Base-by-base conservation (phyloP, 2,329 filamentous ascomycete species). In the Truncatella angustata region DNA sequence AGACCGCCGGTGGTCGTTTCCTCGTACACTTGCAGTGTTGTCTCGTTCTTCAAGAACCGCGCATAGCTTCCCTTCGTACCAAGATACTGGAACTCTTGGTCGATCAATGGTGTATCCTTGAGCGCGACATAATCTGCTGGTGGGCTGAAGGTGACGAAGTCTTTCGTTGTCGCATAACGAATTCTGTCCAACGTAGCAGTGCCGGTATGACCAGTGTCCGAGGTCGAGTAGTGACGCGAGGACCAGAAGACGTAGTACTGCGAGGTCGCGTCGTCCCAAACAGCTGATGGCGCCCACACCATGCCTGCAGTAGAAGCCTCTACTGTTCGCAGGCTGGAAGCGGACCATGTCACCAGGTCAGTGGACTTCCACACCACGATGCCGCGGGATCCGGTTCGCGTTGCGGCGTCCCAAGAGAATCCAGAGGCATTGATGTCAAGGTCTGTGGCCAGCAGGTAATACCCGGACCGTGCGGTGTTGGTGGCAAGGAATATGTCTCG, bases 11-110 rank as follows among this genome's bases (percentile, higher is more conserved):
- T 69, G 1, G 70, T 73, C 7, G 67, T 66, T 56, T 80, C 76
- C 36, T 74, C 71, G 53, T 74, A 80, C 3, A 81, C 71, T n/a
- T 72, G 70, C 34, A 72, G 71, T 2, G 68, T 70, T 0, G 73
- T 71, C 59, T 79, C 76, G 57, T 80, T 76, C 61, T 80, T 80
- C 48, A 78, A 59, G 63, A 80, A 80, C 5, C 77, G 72, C 0
- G 69, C 71, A 40, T 73, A 80, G 9, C 64, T 56, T 2, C 64
- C 70, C 4, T 66, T 62, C 5, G 63, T 61, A 34, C 73, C 74
- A 0, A 79, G 63, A 18, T 70, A 64, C 26, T 75, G 68, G 60
- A 80, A 73, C 49, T 76, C 72, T 26, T 78, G 71, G 54, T 80
- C 77, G 53, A 80, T 81, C 34, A 80, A 62, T 2, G 72, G 70